Evolutionary conservation across 208 protist species (phyloP).

Genomic region (Herpetomonas samuelpessoai): DNA sequence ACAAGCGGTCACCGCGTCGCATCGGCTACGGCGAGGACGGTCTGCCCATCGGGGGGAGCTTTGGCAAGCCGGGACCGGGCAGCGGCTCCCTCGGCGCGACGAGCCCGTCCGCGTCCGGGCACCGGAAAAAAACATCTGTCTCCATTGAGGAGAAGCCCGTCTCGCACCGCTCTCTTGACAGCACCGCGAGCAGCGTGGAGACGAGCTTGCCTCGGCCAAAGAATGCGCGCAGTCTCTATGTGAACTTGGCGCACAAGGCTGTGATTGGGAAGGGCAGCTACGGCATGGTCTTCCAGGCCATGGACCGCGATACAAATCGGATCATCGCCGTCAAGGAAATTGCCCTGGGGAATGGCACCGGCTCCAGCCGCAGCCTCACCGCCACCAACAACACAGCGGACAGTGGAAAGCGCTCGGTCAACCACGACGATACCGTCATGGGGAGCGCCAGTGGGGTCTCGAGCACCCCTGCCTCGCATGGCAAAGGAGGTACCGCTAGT

Average conservation of each 20-base stretch:
- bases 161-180: background rate
- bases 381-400: background rate
- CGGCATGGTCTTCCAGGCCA: slow-evolving; percentile 81
- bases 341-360: slow-evolving; percentile 18
- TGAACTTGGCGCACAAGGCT: slow-evolving; percentile 64
- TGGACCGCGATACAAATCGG: slow-evolving; percentile 84
- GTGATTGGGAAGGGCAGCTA: slow-evolving; percentile 88
- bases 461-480: background rate
- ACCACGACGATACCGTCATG: slow-evolving; percentile 5
- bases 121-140: background rate
- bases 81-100: background rate
- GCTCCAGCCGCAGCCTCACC: background rate
- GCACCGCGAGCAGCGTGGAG: slow-evolving; percentile 1
- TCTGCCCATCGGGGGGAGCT: background rate
- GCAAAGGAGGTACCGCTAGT: too few relatives aligned
- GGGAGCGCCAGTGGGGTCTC: background rate
- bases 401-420: background rate
- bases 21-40: background rate
- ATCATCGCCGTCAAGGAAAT: slow-evolving; percentile 91
- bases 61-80: background rate
- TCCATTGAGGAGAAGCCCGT: background rate
- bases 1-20: background rate
- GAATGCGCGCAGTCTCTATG: slow-evolving; percentile 14
- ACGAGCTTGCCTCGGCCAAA: background rate
- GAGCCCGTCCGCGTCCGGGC: background rate